Conservation (phyloP, 2,329 filamentous ascomycete genomes). For the Cercospora sesami region DNA sequence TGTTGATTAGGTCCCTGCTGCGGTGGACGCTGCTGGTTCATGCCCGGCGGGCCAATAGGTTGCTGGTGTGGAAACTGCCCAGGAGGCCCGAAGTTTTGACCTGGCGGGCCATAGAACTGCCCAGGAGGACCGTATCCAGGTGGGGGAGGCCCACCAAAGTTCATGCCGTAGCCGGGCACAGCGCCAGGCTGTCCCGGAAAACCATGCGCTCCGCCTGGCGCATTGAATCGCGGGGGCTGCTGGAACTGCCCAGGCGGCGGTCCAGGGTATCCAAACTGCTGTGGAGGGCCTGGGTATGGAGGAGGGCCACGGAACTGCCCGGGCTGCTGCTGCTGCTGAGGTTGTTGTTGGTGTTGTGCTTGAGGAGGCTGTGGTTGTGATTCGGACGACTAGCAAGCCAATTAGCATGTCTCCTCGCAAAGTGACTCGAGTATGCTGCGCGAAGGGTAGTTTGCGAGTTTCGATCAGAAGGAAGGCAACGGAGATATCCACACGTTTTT, state of each 20-base stretch:
- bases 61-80: slow-evolving; percentile 53
- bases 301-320: slow-evolving; percentile 40
- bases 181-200: slow-evolving; percentile 47
- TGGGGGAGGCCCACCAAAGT: slow-evolving; percentile 64
- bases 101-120: slow-evolving; percentile 19
- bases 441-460: not conserved
- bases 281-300: slow-evolving; percentile 42
- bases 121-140: slow-evolving; percentile 33
- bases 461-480: slow-evolving; percentile 99
- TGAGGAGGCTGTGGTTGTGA: slow-evolving; percentile 22
- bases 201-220: slow-evolving; percentile 45
- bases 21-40: slow-evolving; percentile 47
- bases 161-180: slow-evolving; percentile 58
- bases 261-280: slow-evolving; percentile 41
- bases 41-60: slow-evolving; percentile 53
- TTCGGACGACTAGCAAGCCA: slow-evolving; percentile 13
- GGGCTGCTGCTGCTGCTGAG: slow-evolving; percentile 41
- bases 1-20: slow-evolving; percentile 33
- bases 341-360: slow-evolving; percentile 32
- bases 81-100: slow-evolving; percentile 24
- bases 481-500: slow-evolving; percentile 85
- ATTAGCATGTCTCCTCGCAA: not conserved
- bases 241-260: slow-evolving; percentile 43
- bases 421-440: slow-evolving; percentile 15
- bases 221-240: slow-evolving; percentile 51